Evolutionary conservation across 129 eudicot species (phyloP).

Genomic region (Lonicera japonica): DNA sequence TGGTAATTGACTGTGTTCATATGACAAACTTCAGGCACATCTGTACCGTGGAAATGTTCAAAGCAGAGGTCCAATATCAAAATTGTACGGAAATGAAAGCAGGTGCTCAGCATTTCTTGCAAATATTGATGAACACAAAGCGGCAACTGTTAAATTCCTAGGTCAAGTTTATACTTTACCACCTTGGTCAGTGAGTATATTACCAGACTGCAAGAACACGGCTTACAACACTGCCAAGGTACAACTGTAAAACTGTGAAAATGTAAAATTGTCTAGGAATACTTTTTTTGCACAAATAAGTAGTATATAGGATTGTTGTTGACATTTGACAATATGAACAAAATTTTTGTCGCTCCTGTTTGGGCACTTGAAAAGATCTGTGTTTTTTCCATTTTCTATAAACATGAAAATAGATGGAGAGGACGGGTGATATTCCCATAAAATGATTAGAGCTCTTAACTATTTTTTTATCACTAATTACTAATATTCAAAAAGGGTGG

Average conservation of each 20-base stretch:
- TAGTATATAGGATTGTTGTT: too few relatives aligned
- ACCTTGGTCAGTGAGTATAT: slow-evolving; percentile 96
- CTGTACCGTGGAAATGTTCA: slow-evolving; percentile 47
- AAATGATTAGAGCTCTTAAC: too few relatives aligned
- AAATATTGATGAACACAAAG: slow-evolving; percentile 75
- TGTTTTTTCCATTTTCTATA: not conserved
- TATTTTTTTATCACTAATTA: too few relatives aligned
- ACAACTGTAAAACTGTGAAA: slow-evolving; percentile 6
- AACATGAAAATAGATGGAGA: not conserved
- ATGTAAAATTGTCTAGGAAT: too few relatives aligned
- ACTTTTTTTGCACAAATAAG: too few relatives aligned
- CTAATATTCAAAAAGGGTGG: too few relatives aligned
- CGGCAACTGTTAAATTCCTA: slow-evolving; percentile 47
- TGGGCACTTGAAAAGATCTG: too few relatives aligned
- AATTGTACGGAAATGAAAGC: slow-evolving; percentile 14
- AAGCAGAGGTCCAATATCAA: not conserved
- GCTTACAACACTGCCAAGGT: slow-evolving; percentile 94
- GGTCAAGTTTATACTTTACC: slow-evolving; percentile 72
- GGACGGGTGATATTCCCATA: too few relatives aligned
- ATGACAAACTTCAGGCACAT: slow-evolving; percentile 57
- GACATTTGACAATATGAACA: too few relatives aligned
- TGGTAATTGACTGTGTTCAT: slow-evolving; percentile 6
- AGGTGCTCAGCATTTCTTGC: slow-evolving; percentile 92
- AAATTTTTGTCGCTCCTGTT: not conserved
- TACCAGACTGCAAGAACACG: slow-evolving; percentile 80